Conservation (phyloP, 805 yeast species). For the Starmerella roubikii region DNA sequence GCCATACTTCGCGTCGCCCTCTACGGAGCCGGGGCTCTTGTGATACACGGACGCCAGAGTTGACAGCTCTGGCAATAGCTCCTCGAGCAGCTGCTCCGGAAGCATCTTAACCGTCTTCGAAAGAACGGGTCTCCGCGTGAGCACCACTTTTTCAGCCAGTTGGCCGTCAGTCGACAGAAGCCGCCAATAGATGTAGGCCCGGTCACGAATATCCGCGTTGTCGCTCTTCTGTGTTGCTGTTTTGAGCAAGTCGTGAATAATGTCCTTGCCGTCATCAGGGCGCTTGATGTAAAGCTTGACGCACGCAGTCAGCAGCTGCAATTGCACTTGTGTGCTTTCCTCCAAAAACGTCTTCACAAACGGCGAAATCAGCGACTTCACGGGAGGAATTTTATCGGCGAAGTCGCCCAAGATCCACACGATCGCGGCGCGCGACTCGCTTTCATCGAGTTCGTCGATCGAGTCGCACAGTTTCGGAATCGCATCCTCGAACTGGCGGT, state of each 20-base stretch:
- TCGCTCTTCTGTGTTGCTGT: slow-evolving; percentile 61
- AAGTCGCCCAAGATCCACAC: slow-evolving; percentile 80
- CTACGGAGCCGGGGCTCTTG: slow-evolving; percentile 42
- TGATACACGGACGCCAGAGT: slow-evolving; percentile 82
- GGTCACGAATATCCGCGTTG: slow-evolving; percentile 76
- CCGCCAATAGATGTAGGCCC: slow-evolving; percentile 84
- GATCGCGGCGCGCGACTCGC: slow-evolving; percentile 65
- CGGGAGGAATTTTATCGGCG: slow-evolving; percentile 37
- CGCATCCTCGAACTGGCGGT: slow-evolving; percentile 46
- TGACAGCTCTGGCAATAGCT: slow-evolving; percentile 60
- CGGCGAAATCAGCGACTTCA: slow-evolving; percentile 29
- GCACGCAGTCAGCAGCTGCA: slow-evolving; percentile 59
- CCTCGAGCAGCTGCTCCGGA: slow-evolving; percentile 52
- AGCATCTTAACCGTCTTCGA: slow-evolving; percentile 59
- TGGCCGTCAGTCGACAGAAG: slow-evolving; percentile 68
- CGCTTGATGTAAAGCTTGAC: slow-evolving; percentile 54
- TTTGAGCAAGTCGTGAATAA: slow-evolving; percentile 68
- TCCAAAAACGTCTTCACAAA: slow-evolving; percentile 41
- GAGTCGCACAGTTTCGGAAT: slow-evolving; percentile 34
- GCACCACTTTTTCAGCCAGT: slow-evolving; percentile 48
- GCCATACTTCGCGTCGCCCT: slow-evolving; percentile 27
- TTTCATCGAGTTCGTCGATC: slow-evolving; percentile 53
- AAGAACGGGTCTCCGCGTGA: slow-evolving; percentile 55
- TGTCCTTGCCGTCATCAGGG: slow-evolving; percentile 45
- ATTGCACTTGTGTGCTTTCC: slow-evolving; percentile 66